Evolutionary conservation across 2,329 filamentous ascomycete species (phyloP).

Genomic region (Trichoderma koningiopsis): DNA sequence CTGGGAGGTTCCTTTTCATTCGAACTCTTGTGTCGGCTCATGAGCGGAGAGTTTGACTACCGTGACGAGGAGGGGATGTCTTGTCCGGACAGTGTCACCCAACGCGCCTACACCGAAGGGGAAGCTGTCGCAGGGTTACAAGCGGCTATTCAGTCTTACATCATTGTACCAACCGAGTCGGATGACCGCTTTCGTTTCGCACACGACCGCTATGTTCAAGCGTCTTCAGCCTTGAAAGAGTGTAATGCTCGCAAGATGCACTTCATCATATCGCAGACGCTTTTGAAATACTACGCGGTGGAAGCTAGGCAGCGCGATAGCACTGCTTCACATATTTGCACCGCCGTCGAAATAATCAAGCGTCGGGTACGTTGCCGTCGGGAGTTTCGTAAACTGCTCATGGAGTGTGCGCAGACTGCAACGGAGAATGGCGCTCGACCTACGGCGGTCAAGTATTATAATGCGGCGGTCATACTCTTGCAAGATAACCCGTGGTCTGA

Average conservation of each 20-base stretch:
- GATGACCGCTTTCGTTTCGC: slow-evolving; percentile 88
- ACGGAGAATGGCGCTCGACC: slow-evolving; percentile 80
- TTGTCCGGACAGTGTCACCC: background rate
- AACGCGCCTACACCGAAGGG: slow-evolving; percentile 56
- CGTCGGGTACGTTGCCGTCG: slow-evolving; percentile 60
- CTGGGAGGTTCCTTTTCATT: slow-evolving; percentile 85
- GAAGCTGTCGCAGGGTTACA: slow-evolving; percentile 80
- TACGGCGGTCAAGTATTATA: slow-evolving; percentile 81
- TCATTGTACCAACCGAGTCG: slow-evolving; percentile 77
- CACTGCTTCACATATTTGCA: slow-evolving; percentile 79
- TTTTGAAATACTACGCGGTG: slow-evolving; percentile 69
- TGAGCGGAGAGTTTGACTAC: slow-evolving; percentile 70
- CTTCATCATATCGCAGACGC: slow-evolving; percentile 79
- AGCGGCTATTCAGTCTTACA: slow-evolving; percentile 74
- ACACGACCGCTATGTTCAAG: slow-evolving; percentile 84
- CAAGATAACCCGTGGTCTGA: slow-evolving; percentile 79
- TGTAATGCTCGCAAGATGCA: slow-evolving; percentile 79
- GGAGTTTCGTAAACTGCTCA: slow-evolving; percentile 74
- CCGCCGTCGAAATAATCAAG: slow-evolving; percentile 75
- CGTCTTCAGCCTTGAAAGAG: slow-evolving; percentile 69
- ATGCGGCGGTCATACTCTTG: slow-evolving; percentile 73
- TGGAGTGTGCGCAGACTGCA: slow-evolving; percentile 75
- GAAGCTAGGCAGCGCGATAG: slow-evolving; percentile 69
- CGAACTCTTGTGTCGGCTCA: slow-evolving; percentile 72
- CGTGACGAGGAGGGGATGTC: slow-evolving; percentile 43